Base-by-base conservation (phyloP, 2,329 filamentous ascomycete species). In the Beauveria brongniartii region DNA sequence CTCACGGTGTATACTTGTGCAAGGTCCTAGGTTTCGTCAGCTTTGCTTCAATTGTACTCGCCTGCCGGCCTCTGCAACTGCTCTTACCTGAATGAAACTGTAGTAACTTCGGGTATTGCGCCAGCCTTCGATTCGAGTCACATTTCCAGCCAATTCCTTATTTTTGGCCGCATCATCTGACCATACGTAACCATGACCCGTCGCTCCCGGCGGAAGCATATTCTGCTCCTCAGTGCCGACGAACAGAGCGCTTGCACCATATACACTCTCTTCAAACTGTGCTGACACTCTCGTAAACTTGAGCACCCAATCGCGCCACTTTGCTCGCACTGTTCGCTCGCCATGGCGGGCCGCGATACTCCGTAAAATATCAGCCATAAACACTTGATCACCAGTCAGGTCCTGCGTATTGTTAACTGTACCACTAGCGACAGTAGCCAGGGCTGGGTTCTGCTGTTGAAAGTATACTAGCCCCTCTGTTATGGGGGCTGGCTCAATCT, bases 101-200 rank as follows among this genome's bases (percentile, higher is more conserved):
- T 95, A 96, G 71, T 99, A 99, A 69, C 91, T 96, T 63, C 94
- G 83, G 1, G 94, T 97, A 65, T 91, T 95, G 66, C 61, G 86
- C 94, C 94, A 99, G 61, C 93, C 94, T 76, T 99, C 94, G 64
- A 99, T 95, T 61, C 94, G 83, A 61, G 90, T 91, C 52, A 94
- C 91, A 63, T 96, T 96, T 3, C 92, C 93, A 18, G 92, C 90
- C 43, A 99, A 82, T 74, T 99, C 94, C 68, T 87, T 88, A 67
- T 89, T 83, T 74, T 91, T 93, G 8, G 88, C 82, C 46, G 80
- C 78, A 61, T 97, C 91, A 68, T 96, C 91, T 3, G 88, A 77
- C 94, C 94, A 99, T 40, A 99, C 93, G 71, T 96, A 97, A 46
- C 94, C 94, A 71, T 97, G 94, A 0, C 93, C 93, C 14, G 83